phyloP scores from a whole-genome alignment of 257 asterid genomes.

The Capsicum pubescens region DNA sequence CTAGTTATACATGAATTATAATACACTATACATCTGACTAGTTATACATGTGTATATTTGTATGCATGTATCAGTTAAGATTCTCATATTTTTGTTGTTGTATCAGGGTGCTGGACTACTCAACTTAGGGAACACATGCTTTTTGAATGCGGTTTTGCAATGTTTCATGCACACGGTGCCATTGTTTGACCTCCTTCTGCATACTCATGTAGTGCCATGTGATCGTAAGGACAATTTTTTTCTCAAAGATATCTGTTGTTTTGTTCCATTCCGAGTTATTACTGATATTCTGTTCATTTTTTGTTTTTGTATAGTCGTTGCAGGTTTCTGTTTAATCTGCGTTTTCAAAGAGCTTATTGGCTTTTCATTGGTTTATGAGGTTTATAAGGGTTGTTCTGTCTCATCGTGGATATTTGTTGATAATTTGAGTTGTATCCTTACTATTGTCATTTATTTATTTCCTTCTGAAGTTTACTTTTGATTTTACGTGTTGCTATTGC shows the following conservation, averaged over 20 bases:
- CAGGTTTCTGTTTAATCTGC: constrained; percentile 68
- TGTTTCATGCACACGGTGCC: constrained; percentile 76
- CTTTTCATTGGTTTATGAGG: constrained; percentile 40
- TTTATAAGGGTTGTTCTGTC: constrained; percentile 35
- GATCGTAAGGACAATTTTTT: constrained; percentile 46
- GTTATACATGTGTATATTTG: too few relatives aligned
- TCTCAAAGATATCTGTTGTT: background rate
- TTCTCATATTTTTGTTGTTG: too few relatives aligned
- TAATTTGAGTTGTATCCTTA: constrained; percentile 80
- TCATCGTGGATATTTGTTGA: constrained; percentile 50
- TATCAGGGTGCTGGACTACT: constrained; percentile 60
- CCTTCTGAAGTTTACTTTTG: too few relatives aligned
- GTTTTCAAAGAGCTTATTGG: constrained; percentile 53
- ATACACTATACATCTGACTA: too few relatives aligned
- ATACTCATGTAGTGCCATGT: constrained; percentile 37
- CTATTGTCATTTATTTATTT: background rate
- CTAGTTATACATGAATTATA: too few relatives aligned
- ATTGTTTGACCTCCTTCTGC: constrained; percentile 55
- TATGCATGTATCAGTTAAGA: too few relatives aligned
- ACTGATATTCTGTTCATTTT: too few relatives aligned
- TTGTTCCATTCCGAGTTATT: background rate
- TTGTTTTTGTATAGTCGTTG: background rate
- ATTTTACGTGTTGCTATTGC: too few relatives aligned
- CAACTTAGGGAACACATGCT: constrained; percentile 90
- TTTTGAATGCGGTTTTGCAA: constrained; percentile 77